Evolutionary conservation across 2,329 filamentous ascomycete genomes (phyloP).

Genomic region (Sordariomycetes sp.): DNA sequence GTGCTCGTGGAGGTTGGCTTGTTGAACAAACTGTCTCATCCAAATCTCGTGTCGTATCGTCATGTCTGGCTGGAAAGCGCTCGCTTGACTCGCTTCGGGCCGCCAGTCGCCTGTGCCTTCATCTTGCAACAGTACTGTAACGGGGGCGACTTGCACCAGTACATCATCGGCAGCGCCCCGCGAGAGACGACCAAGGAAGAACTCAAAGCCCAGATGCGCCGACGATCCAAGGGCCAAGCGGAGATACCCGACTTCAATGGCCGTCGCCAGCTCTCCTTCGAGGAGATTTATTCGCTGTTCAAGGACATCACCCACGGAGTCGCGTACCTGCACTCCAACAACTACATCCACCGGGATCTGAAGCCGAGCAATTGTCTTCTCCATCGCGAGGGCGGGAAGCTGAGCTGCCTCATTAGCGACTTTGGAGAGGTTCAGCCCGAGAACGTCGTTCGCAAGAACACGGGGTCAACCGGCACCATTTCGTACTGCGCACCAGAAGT

Average conservation of each 20-base stretch:
- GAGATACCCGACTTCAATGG: constrained; percentile 43
- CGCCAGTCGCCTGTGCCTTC: constrained; percentile 87
- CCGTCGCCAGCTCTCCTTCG: constrained; percentile 52
- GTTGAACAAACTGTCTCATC: constrained; percentile 82
- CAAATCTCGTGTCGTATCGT: constrained; percentile 91
- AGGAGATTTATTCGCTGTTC: constrained; percentile 96
- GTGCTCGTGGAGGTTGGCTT: constrained; percentile 88
- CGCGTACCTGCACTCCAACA: constrained; percentile 79
- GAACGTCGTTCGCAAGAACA: constrained; percentile 73
- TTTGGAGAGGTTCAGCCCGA: constrained; percentile 94
- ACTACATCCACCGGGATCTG: constrained; percentile 91
- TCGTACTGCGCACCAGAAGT: constrained; percentile 98
- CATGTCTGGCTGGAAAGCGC: constrained; percentile 96
- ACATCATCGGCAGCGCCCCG: constrained; percentile 62
- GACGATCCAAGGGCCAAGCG: constrained; percentile 68
- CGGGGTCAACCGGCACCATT: constrained; percentile 89
- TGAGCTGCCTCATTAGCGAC: constrained; percentile 85
- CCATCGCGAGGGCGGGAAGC: constrained; percentile 61
- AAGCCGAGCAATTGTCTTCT: constrained; percentile 95
- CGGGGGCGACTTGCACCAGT: constrained; percentile 78
- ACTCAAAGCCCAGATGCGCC: constrained; percentile 77
- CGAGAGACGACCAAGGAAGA: constrained; percentile 67
- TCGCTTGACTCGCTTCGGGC: constrained; percentile 75
- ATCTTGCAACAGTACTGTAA: constrained; percentile 99
- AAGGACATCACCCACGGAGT: constrained; percentile 89